Base-by-base conservation (phyloP, 768 basidiomycete genomes). In the Clathrus columnatus region DNA sequence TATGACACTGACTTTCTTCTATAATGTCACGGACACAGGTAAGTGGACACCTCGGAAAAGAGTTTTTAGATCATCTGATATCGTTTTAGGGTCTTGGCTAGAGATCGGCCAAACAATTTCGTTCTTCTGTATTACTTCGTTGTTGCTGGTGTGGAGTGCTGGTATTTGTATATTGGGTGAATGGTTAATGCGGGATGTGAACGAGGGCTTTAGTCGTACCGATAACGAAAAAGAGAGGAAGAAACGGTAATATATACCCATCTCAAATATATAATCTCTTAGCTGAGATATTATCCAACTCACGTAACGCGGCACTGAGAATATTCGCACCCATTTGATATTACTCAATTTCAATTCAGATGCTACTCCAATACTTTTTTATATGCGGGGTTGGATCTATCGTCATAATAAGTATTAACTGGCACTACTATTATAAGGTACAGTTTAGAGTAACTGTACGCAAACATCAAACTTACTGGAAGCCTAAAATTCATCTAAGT, bases 101-200 rank as follows among this genome's bases (percentile, higher is more conserved):
- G 87, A 93, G 64, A 93, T 91, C 51, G 90, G 91, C 5, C 86
- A 89, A 63, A 84, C 87, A 0, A 91, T 93, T 65, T 89, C 79
- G 49, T 91, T 91, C 70, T 93, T 91, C 69, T 85, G 84, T 61
- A 88, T 92, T 58, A 81, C 87, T 1, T 90, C 87, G 1, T 69
- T 91, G 32, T 71, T 93, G 53, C 73, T 88, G 41, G 73, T 89
- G 4, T 91, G 87, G 81, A 84, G 85, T 0, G 86, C 84, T 24
- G 87, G 81, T 1, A 80, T 92, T 20, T 85, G 85, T 58, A 79
- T 79, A 0, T 70, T 77, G 4, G 90, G 90, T 36, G 88, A 90
- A 65, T 73, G 78, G 62, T 67, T 91, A 44, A 82, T 90, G 80
- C 21, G 27, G 24, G 45, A 29, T 6, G 48, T 47, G 18, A 29